Evolutionary conservation across 768 basidiomycete species (phyloP).

Genomic region (Cubamyces lactineus): DNA sequence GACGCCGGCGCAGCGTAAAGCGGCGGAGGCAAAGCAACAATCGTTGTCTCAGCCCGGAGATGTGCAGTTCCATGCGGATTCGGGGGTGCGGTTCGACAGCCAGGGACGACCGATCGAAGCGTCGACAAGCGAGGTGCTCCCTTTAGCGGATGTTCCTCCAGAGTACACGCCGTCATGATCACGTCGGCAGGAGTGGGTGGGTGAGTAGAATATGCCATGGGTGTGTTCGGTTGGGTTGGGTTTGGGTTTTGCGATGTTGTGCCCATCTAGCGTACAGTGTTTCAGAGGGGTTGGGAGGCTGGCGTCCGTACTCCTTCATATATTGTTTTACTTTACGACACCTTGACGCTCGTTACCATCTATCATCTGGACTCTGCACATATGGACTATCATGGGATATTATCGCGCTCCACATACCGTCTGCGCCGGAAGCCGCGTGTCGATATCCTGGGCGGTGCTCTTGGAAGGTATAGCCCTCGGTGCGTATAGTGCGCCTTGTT

Average conservation of each 20-base stretch:
- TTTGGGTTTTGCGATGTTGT: not conserved
- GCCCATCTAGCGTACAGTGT: not conserved
- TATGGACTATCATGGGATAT: too few species aligned
- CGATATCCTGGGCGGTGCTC: too few species aligned
- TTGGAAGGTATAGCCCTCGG: too few species aligned
- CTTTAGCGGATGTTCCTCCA: constrained; percentile 19
- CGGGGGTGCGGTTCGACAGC: constrained; percentile 29
- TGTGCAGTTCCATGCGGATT: constrained; percentile 28
- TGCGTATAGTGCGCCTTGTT: too few species aligned
- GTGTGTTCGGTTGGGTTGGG: not conserved
- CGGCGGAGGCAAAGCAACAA: constrained; percentile 18
- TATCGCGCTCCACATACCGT: too few species aligned
- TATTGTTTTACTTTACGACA: too few species aligned
- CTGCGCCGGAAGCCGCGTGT: too few species aligned
- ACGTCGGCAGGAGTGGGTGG: not conserved
- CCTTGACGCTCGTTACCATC: too few species aligned
- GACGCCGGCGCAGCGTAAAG: constrained; percentile 26
- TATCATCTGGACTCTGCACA: too few species aligned
- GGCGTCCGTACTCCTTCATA: not conserved
- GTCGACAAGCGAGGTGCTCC: not conserved
- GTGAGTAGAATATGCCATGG: not conserved
- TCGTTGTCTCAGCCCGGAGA: not conserved
- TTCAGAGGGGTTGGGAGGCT: not conserved
- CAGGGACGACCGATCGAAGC: constrained; percentile 9
- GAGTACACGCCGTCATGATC: constrained; percentile 20